Evolutionary conservation across 2,329 filamentous ascomycete genomes (phyloP).

Genomic region (Aspergillus carbonarius): DNA sequence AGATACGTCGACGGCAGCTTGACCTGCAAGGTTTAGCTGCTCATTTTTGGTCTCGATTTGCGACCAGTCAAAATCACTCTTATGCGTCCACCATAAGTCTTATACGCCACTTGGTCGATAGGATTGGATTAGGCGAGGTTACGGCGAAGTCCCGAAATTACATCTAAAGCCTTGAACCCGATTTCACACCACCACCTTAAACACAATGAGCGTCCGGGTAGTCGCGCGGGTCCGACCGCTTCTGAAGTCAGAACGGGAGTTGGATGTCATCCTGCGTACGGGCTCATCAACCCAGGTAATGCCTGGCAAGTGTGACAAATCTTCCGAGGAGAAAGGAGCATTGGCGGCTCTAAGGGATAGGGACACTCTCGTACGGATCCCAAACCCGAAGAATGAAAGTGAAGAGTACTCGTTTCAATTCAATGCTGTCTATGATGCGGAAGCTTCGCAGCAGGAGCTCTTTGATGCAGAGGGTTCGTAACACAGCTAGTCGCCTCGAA

Average conservation of each 20-base stretch:
- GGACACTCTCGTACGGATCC: slow-evolving; percentile 75
- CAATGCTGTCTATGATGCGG: slow-evolving; percentile 83
- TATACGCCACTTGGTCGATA: neutral
- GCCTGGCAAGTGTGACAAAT: slow-evolving; percentile 26
- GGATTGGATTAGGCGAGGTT: neutral
- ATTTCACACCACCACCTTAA: neutral
- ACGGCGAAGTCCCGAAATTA: neutral
- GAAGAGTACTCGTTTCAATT: slow-evolving; percentile 95
- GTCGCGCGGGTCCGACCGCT: slow-evolving; percentile 88
- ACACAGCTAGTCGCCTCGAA: slow-evolving; percentile 1
- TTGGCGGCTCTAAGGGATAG: slow-evolving; percentile 49
- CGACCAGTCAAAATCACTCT: neutral
- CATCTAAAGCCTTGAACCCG: neutral
- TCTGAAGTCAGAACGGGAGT: slow-evolving; percentile 78
- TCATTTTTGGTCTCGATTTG: neutral
- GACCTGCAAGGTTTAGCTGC: neutral
- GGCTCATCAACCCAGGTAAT: slow-evolving; percentile 42
- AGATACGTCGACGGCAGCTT: neutral
- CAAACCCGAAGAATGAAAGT: slow-evolving; percentile 86
- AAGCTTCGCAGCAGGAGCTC: slow-evolving; percentile 77
- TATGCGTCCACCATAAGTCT: neutral
- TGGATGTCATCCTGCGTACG: slow-evolving; percentile 80
- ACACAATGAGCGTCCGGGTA: slow-evolving; percentile 65
- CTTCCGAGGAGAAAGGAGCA: slow-evolving; percentile 24
- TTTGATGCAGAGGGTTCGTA: slow-evolving; percentile 82